Conservation (phyloP, 1,284 basidiomycete genomes). For the Cerrena zonata region DNA sequence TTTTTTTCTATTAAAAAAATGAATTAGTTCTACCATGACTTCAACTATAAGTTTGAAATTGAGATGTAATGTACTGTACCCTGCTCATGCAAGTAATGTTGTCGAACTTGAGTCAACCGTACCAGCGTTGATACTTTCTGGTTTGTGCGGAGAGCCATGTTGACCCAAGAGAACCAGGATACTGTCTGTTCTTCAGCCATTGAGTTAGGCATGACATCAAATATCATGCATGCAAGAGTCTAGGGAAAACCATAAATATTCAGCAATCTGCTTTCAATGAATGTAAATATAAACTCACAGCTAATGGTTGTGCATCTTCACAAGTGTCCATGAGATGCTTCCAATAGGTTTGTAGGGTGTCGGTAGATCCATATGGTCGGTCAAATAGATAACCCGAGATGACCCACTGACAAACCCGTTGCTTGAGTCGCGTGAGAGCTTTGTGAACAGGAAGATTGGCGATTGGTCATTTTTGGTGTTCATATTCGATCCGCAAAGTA, state of each 20-base stretch:
- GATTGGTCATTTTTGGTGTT: neutral
- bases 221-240: constrained; percentile 27
- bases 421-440: constrained; percentile 2
- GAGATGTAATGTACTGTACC: neutral
- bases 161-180: constrained; percentile 33
- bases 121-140: constrained; percentile 24
- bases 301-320: constrained; percentile 1
- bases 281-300: neutral
- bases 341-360: constrained; percentile 5
- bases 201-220: constrained; percentile 31
- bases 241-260: neutral
- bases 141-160: constrained; percentile 22
- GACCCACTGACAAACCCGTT: neutral
- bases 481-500: constrained; percentile 4
- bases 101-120: constrained; percentile 24
- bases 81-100: constrained; percentile 6
- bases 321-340: neutral
- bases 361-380: neutral
- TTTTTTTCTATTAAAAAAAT: neutral
- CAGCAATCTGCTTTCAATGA: neutral
- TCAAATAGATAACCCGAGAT: constrained; percentile 2
- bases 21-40: neutral
- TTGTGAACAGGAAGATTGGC: neutral
- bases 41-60: neutral
- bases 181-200: constrained; percentile 36